phyloP scores from a whole-genome alignment of 192 early-diverging fungal species.

The Dissophora ornata region DNA sequence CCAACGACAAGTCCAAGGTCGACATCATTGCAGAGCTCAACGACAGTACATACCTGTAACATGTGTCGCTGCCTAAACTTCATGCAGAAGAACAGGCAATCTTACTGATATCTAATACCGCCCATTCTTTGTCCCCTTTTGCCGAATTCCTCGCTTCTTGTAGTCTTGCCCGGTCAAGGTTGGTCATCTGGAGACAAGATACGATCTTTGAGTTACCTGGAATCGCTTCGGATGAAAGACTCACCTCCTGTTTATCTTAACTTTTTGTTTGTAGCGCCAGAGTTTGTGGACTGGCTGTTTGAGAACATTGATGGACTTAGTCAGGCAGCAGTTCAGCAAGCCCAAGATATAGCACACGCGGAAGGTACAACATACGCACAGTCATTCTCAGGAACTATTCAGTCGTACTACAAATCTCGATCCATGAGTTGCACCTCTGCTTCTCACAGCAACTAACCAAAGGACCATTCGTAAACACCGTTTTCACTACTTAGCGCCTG shows the following conservation, averaged over 20 bases:
- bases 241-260: no score
- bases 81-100: no score
- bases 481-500: no score
- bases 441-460: slow-evolving; percentile 8
- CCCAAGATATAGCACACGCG: background rate
- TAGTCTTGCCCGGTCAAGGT: slow-evolving; percentile 37
- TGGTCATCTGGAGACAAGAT: background rate
- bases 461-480: background rate
- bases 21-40: slow-evolving; percentile 35
- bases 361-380: no score
- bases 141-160: background rate
- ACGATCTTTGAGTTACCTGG: no score
- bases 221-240: no score
- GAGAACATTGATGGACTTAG: background rate
- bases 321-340: background rate
- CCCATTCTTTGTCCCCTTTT: background rate
- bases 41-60: slow-evolving; percentile 27
- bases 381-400: no score
- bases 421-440: no score
- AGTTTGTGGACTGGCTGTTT: slow-evolving; percentile 44
- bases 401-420: no score
- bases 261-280: slow-evolving; percentile 13
- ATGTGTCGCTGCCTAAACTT: background rate
- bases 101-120: no score
- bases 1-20: slow-evolving; percentile 39